These are phyloP conservation scores for Calycina herbarum DNA, from an alignment of 2,329 filamentous ascomycete species.

Conservation along the genomic window DNA sequence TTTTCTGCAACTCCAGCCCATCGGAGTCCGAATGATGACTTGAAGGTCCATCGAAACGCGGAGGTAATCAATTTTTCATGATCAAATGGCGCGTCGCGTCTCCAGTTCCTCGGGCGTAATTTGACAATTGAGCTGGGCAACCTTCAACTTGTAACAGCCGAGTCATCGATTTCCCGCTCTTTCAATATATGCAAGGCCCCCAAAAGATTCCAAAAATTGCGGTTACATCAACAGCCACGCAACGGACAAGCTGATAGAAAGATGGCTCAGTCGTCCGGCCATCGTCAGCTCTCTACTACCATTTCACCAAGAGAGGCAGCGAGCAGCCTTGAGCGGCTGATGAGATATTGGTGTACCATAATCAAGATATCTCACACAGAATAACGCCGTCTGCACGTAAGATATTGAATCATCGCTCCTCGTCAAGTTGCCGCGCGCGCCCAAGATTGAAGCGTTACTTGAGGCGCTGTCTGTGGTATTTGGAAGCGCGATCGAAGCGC, in stretches of 20 bases:
- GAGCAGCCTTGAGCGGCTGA: not conserved
- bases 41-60: too few relatives aligned
- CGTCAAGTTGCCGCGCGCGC: slow-evolving; percentile 1
- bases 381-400: slow-evolving; percentile 1
- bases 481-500: not conserved
- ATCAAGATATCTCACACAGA: not conserved
- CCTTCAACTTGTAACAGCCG: not conserved
- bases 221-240: not conserved
- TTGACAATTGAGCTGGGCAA: too few relatives aligned
- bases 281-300: not conserved
- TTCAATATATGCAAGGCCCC: not conserved
- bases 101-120: not conserved
- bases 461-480: not conserved
- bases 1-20: too few relatives aligned
- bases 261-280: not conserved
- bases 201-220: not conserved
- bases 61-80: too few relatives aligned
- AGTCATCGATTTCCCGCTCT: not conserved
- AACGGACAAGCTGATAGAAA: not conserved
- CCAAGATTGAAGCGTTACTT: not conserved
- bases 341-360: not conserved
- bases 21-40: too few relatives aligned
- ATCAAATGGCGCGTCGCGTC: not conserved
- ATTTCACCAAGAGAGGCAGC: not conserved
- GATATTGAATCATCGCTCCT: not conserved